Evolutionary conservation across 2,329 filamentous ascomycete species (phyloP).

Genomic region (Blastomyces parvus): DNA sequence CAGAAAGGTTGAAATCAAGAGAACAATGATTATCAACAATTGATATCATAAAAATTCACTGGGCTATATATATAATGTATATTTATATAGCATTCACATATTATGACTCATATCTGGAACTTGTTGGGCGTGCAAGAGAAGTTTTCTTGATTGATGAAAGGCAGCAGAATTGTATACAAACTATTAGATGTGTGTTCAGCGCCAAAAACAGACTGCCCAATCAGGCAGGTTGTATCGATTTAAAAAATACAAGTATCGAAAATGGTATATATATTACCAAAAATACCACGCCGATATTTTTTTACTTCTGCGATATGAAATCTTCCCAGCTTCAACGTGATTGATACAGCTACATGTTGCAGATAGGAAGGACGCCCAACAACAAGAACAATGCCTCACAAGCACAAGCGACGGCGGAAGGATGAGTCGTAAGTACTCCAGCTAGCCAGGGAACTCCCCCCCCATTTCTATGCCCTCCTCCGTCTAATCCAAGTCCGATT

Average conservation of each 20-base stretch:
- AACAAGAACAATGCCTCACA: conserved; percentile 61
- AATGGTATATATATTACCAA: neutral
- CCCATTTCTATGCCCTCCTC: conserved; percentile 42
- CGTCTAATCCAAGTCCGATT: conserved; percentile 14
- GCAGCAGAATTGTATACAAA: neutral
- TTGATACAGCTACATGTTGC: neutral
- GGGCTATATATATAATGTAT: neutral
- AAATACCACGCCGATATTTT: neutral
- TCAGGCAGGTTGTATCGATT: too few relatives aligned
- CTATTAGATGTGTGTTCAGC: too few relatives aligned
- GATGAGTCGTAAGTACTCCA: conserved; percentile 40
- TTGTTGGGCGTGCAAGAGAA: too few relatives aligned
- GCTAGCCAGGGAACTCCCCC: conserved; percentile 1
- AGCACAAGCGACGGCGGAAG: conserved; percentile 59
- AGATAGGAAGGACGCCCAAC: neutral
- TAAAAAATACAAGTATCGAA: too few relatives aligned
- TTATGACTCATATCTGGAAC: too few relatives aligned
- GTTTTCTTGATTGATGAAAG: neutral
- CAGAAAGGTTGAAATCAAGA: neutral
- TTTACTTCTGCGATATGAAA: neutral
- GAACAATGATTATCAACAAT: neutral
- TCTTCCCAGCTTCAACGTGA: neutral
- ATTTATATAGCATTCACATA: neutral
- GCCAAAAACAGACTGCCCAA: too few relatives aligned
- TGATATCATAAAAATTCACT: neutral